These are phyloP conservation scores for Beauveria australis DNA, from an alignment of 2,329 filamentous ascomycete genomes.

Conservation along the genomic window DNA sequence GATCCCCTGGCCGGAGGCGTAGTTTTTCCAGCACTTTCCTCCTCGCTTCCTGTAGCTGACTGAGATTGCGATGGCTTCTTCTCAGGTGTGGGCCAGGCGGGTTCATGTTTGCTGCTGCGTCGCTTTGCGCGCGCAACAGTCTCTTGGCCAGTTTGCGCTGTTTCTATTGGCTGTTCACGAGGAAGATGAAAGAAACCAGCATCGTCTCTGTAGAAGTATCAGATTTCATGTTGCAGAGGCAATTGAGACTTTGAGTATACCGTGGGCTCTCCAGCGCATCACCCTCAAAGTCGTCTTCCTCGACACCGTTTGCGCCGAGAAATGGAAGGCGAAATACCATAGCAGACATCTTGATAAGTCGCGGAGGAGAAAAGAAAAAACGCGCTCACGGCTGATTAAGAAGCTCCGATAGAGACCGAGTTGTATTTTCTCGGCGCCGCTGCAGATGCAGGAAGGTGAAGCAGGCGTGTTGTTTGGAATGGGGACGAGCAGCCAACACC, in stretches of 20 bases:
- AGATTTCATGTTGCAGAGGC: not conserved
- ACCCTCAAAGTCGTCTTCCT: not conserved
- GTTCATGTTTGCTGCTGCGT: not conserved
- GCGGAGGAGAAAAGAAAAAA: not conserved
- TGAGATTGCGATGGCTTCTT: not conserved
- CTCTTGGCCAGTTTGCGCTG: not conserved
- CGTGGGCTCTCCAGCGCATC: not conserved
- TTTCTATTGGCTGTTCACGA: not conserved
- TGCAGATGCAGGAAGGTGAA: not conserved
- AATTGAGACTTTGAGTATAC: not conserved
- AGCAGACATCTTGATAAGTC: not conserved
- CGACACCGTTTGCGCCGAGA: not conserved
- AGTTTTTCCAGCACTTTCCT: too few relatives aligned
- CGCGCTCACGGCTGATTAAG: not conserved
- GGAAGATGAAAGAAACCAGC: not conserved
- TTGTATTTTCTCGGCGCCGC: not conserved
- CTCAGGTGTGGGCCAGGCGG: not conserved
- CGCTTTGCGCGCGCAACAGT: not conserved
- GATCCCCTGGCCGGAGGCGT: not conserved
- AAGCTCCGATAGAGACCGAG: not conserved
- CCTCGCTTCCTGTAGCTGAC: not conserved
- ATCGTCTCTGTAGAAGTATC: not conserved
- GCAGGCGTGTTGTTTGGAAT: too few relatives aligned
- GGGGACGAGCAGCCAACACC: not conserved
- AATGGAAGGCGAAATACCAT: not conserved